phyloP scores from a whole-genome alignment of 495 filamentous ascomycete species.

The Penicillium malachiteum region DNA sequence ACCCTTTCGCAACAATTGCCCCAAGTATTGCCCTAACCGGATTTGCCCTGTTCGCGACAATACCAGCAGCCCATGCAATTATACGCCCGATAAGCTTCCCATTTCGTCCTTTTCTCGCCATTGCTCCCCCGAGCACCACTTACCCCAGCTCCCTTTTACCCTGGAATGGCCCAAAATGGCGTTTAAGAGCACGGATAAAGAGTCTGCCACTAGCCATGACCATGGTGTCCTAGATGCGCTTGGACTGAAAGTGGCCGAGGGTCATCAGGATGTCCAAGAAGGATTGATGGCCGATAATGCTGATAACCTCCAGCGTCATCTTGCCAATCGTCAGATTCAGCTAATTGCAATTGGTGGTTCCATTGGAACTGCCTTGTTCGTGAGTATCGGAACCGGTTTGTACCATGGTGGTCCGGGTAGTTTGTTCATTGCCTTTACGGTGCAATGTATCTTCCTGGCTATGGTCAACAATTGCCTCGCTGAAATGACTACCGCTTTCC shows the following conservation, averaged over 20 bases:
- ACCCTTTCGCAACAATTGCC: background rate
- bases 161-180: constrained; percentile 11
- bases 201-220: background rate
- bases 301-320: constrained; percentile 33
- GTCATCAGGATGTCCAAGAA: constrained; percentile 24
- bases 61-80: background rate
- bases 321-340: constrained; percentile 49
- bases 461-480: constrained; percentile 41
- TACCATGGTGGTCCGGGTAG: constrained; percentile 53
- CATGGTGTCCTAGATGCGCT: constrained; percentile 13
- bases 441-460: constrained; percentile 36
- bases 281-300: constrained; percentile 27
- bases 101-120: background rate
- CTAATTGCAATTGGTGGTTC: constrained; percentile 59
- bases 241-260: constrained; percentile 13
- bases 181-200: constrained; percentile 15
- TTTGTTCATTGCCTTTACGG: constrained; percentile 41
- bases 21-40: background rate
- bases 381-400: constrained; percentile 31
- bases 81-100: background rate
- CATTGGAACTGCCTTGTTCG: constrained; percentile 62
- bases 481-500: constrained; percentile 53
- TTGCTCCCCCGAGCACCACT: background rate
- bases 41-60: background rate
- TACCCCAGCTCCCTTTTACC: background rate